Base-by-base conservation (phyloP, 108 stramenopile species). In the Nannochloropsis salina region DNA sequence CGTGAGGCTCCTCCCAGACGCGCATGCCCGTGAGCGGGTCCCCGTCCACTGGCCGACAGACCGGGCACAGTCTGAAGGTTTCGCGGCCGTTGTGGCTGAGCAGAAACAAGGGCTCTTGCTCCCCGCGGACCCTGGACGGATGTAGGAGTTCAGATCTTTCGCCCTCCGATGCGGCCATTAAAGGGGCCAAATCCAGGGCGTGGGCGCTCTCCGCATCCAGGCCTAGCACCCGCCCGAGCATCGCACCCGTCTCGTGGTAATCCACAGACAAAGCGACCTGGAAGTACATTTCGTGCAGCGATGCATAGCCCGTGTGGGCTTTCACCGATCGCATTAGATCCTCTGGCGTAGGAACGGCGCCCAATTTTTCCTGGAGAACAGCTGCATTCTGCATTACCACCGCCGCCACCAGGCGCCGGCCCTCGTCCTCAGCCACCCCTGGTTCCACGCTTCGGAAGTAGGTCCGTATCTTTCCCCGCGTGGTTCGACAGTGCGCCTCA, bases 1-100 rank as follows among this genome's bases (percentile, higher is more conserved):
- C 61, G n/a, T 74, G 61, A n/a, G 61, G 61, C 61, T n/a, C n/a
- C 61, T 74, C 61, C 61, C 61, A 74, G 20, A 74, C 61, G n/a
- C 61, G 61, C 61, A 74, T 15, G 20, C 61, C 61, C 61, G 61
- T 74, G 20, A 74, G 61, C 15, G 61, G 61, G 8, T 74, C 61
- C 20, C 61, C 61, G n/a, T 74, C 61, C 61, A 74, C 61, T n/a
- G 61, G 61, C 61, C 61, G 15, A 74, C 61, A 74, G 61, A 15
- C 15, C 15, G 61, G 61, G n/a, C 61, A 74, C 61, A 74, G n/a
- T 74, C 61, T 15, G n/a, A n/a, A 74, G 20, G 61, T 74, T n/a
- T 74, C 61, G 20, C 61, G 61, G 20, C 61, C 61, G 6, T 74
- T 74, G n/a, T 2, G 61, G n/a, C 61, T 74, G 20, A 74, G n/a